Base-by-base conservation (phyloP, 192 early-diverging fungal genomes). In the Kappamyces sp. region DNA sequence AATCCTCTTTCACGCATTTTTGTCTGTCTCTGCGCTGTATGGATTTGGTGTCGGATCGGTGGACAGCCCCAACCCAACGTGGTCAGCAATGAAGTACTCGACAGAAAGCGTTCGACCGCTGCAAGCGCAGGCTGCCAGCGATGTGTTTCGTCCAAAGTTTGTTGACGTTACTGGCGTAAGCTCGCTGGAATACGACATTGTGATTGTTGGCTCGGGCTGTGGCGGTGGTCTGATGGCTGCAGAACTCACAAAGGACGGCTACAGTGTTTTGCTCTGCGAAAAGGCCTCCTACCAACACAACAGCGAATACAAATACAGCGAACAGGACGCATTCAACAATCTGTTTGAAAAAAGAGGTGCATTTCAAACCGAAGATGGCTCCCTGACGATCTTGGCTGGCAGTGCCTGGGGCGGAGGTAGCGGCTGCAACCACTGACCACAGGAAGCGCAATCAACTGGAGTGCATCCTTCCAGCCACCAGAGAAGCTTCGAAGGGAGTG, bases 331-430 rank as follows among this genome's bases (percentile, higher is more conserved):
- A 6, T 65, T 79, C 32, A 42, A 59, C 7, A 74, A 61, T 7
- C 54, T 87, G 45, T 86, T 80, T 52, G 89, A 91, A 61, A 49
- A 52, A 32, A 62, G 69, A 4, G 83, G 74, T 1, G 53, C 65
- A 1, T 61, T 85, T 34, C 37, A 70, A 7, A 67, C 69, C 29
- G 64, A 73, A 2, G 81, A 84, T 61, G 83, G 81, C 11, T 49
- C 69, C 12, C 52, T 89, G 4, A 67, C 62, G 8, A 59, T 86
- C 12, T 51, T 82, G 15, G 81, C 82, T 7, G 89, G 87, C 3
- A 64, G 62, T 35, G 78, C 84, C 11, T 87, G 82, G 71, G 89
- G 89, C 40, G 89, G 89, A 60, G 89, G 87, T 34, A 87, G 86
- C 34, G 72, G 73, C 6, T 64, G 89, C 47, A 87, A 88, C 64